Conservation (phyloP, 257 asterid species). For the Perilla frutescens region DNA sequence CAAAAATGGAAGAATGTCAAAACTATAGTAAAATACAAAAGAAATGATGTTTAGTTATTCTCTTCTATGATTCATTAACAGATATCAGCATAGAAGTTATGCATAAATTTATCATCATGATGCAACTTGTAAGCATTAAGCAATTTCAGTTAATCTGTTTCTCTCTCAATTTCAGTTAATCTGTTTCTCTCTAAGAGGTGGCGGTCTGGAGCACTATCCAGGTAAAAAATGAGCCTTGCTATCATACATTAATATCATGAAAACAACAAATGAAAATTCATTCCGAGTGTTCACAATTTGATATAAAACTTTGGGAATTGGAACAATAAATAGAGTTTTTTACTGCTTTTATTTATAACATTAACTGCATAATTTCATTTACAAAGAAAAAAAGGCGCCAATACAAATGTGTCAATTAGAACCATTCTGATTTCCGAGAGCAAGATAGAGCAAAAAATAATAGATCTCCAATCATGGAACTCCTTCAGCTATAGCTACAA, state of each 20-base stretch:
- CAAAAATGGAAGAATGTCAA: conserved; percentile 26
- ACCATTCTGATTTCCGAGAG: not conserved
- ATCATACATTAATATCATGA: conserved; percentile 18
- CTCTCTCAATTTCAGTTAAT: too few species aligned
- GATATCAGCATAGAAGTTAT: conserved; percentile 11
- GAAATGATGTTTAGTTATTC: not conserved
- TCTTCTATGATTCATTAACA: conserved; percentile 10
- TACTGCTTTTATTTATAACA: not conserved
- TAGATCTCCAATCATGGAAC: not conserved
- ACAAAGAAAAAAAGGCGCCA: not conserved
- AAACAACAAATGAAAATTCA: not conserved
- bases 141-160: not conserved
- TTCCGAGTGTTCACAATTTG: not conserved
- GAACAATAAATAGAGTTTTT: not conserved
- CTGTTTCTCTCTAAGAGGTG: conserved; percentile 9
- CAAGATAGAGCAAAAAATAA: not conserved
- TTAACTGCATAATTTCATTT: not conserved
- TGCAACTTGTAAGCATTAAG: not conserved
- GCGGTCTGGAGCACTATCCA: not conserved
- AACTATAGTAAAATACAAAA: not conserved
- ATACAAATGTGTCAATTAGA: not conserved
- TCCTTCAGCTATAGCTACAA: not conserved
- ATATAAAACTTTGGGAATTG: not conserved
- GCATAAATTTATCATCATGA: conserved; percentile 6
- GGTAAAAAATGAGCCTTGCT: conserved; percentile 13